These are phyloP conservation scores for Baorangia bicolor DNA, from an alignment of 768 basidiomycete species.

Conservation along the genomic window DNA sequence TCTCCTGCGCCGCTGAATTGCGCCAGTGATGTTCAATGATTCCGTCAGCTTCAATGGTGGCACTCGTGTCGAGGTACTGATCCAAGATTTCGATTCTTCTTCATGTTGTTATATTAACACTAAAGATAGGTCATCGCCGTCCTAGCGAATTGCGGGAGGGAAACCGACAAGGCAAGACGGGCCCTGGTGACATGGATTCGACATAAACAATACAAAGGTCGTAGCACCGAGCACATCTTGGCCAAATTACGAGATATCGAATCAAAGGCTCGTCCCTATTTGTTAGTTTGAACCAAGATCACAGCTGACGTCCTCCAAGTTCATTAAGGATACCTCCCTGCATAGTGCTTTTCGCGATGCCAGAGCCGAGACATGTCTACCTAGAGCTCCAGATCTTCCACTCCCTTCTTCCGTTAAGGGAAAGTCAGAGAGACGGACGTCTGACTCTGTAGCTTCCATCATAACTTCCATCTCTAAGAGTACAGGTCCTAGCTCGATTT, in stretches of 20 bases:
- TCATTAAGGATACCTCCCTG: slow-evolving; percentile 28
- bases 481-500: neutral
- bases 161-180: slow-evolving; percentile 25
- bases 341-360: slow-evolving; percentile 35
- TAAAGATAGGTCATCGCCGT: slow-evolving; percentile 30
- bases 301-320: slow-evolving; percentile 16
- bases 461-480: neutral
- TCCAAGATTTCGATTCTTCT: neutral
- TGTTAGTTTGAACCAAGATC: neutral
- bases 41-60: slow-evolving; percentile 28
- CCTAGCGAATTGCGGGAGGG: slow-evolving; percentile 34
- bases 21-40: slow-evolving; percentile 22
- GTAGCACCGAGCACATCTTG: slow-evolving; percentile 32
- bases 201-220: slow-evolving; percentile 30
- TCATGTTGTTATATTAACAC: neutral
- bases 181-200: slow-evolving; percentile 32
- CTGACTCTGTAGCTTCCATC: neutral
- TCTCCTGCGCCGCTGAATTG: neutral
- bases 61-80: slow-evolving; percentile 30
- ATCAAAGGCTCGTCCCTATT: slow-evolving; percentile 22
- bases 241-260: slow-evolving; percentile 28
- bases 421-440: neutral
- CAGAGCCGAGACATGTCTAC: slow-evolving; percentile 29
- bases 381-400: slow-evolving; percentile 26
- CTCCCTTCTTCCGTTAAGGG: slow-evolving; percentile 14